A percentile compares a stretch with the other conserved stretches of the same genome.
Evolutionary conservation across 2,329 filamentous ascomycete genomes (phyloP).

Genomic region (Aspergillus eucalypticola): DNA sequence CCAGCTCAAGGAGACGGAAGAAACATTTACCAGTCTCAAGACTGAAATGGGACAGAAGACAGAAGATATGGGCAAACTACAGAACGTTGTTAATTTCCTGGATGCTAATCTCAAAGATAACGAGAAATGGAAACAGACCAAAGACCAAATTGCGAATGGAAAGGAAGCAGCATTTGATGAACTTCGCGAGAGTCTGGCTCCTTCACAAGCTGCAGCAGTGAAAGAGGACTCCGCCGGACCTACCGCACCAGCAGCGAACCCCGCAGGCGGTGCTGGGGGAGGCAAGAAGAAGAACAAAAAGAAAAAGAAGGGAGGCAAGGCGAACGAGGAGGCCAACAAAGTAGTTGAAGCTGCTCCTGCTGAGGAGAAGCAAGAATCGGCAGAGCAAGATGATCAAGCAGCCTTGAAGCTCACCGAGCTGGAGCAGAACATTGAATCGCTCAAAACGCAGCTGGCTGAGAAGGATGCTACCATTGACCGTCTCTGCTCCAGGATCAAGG

Average conservation of each 20-base stretch:
- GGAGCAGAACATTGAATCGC: constrained; percentile 38
- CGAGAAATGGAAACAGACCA: constrained; percentile 37
- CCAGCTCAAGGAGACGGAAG: constrained; percentile 57
- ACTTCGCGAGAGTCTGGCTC: constrained; percentile 33
- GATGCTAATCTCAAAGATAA: constrained; percentile 41
- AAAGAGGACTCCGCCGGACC: constrained; percentile 24
- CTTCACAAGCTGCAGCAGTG: constrained; percentile 22
- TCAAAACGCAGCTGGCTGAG: constrained; percentile 43
- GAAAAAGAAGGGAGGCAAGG: constrained; percentile 74
- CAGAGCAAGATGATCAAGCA: constrained; percentile 36
- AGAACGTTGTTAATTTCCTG: constrained; percentile 43
- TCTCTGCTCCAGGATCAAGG: constrained; percentile 69
- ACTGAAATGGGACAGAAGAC: constrained; percentile 44
- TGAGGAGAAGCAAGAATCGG: constrained; percentile 21
- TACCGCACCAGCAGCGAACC: constrained; percentile 21
- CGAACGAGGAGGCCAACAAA: constrained; percentile 39
- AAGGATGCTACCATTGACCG: constrained; percentile 74
- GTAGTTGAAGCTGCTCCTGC: constrained; percentile 19
- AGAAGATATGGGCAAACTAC: constrained; percentile 33
- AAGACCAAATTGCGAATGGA: constrained; percentile 35
- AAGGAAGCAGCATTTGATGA: constrained; percentile 37
- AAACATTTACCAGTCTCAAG: constrained; percentile 49
- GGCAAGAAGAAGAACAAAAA: constrained; percentile 79
- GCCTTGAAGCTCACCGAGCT: constrained; percentile 30
- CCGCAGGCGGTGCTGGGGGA: constrained; percentile 31